Evolutionary conservation across 2,329 filamentous ascomycete species (phyloP).

Genomic region (Hypoxylon sp.): DNA sequence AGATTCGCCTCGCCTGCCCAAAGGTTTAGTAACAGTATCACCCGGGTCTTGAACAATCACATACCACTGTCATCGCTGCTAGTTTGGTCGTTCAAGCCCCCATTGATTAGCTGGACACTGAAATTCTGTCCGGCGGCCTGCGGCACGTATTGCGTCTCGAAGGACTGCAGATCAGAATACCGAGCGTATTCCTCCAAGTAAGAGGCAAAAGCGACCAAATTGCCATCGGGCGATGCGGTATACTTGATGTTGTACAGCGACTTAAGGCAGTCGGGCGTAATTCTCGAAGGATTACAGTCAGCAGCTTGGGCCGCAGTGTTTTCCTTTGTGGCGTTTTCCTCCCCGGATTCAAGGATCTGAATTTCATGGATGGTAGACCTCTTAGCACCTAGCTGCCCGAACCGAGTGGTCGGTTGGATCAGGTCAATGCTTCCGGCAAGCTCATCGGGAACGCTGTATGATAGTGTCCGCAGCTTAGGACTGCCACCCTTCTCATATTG

Average conservation of each 20-base stretch:
- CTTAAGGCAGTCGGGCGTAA: constrained; percentile 60
- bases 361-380: constrained; percentile 50
- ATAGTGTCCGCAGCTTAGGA: constrained; percentile 56
- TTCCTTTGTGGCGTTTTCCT: constrained; percentile 36
- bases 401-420: constrained; percentile 65
- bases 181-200: constrained; percentile 64
- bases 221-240: constrained; percentile 69
- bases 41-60: constrained; percentile 21
- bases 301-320: constrained; percentile 39
- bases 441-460: constrained; percentile 54
- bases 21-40: constrained; percentile 20
- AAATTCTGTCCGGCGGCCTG: constrained; percentile 67
- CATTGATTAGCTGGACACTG: constrained; percentile 67
- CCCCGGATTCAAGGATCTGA: constrained; percentile 45
- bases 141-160: constrained; percentile 66
- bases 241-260: constrained; percentile 59
- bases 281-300: constrained; percentile 53
- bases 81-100: constrained; percentile 65
- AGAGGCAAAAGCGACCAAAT: constrained; percentile 70
- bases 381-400: constrained; percentile 56
- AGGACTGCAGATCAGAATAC: constrained; percentile 66
- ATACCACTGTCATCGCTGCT: constrained; percentile 54
- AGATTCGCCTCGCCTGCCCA: constrained; percentile 69
- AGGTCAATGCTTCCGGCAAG: constrained; percentile 58
- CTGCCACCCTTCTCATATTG: constrained; percentile 57